Percentiles rank a stretch among this genome's conserved stretches.
These are phyloP conservation scores for Suhomyces coccinellae DNA, from an alignment of 1,139 yeast species.

Conservation along the genomic window DNA sequence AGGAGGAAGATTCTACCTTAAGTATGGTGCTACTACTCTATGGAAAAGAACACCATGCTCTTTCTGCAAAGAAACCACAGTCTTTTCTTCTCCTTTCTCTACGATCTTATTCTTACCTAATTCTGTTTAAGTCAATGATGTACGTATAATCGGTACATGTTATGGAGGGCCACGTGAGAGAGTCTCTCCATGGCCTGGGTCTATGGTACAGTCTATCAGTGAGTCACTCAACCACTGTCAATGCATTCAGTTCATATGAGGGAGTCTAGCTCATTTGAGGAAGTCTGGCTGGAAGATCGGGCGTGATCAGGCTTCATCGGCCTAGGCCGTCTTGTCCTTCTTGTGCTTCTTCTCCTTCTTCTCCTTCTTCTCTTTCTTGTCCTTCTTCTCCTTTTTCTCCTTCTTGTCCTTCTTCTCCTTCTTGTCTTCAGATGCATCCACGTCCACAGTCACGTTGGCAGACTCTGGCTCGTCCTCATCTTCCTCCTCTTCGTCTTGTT, in stretches of 20 bases:
- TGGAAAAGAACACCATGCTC: too few relatives aligned
- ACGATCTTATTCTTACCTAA: not conserved
- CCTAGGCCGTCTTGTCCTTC: constrained; percentile 10
- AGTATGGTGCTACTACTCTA: too few relatives aligned
- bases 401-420: constrained; percentile 23
- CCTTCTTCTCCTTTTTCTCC: constrained; percentile 21
- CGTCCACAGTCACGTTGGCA: constrained; percentile 20
- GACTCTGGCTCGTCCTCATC: constrained; percentile 21
- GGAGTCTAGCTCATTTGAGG: not conserved
- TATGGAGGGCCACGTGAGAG: not conserved
- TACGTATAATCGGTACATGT: not conserved
- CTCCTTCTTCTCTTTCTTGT: constrained; percentile 39
- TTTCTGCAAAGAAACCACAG: too few relatives aligned
- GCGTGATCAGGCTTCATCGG: constrained; percentile 3
- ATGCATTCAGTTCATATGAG: constrained; percentile 1
- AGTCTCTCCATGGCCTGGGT: not conserved
- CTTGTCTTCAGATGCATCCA: constrained; percentile 19
- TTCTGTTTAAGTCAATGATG: not conserved
- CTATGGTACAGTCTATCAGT: constrained; percentile 6
- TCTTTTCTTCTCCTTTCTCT: not conserved
- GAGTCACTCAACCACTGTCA: not conserved
- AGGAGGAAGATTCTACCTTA: too few relatives aligned
- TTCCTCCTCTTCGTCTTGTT: constrained; percentile 23
- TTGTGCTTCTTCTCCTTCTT: constrained; percentile 20
- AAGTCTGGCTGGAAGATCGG: not conserved